A percentile compares a stretch with the other conserved stretches of the same genome.
Evolutionary conservation across 208 protist species (phyloP).

Genomic region (Eutreptiella sp.): DNA sequence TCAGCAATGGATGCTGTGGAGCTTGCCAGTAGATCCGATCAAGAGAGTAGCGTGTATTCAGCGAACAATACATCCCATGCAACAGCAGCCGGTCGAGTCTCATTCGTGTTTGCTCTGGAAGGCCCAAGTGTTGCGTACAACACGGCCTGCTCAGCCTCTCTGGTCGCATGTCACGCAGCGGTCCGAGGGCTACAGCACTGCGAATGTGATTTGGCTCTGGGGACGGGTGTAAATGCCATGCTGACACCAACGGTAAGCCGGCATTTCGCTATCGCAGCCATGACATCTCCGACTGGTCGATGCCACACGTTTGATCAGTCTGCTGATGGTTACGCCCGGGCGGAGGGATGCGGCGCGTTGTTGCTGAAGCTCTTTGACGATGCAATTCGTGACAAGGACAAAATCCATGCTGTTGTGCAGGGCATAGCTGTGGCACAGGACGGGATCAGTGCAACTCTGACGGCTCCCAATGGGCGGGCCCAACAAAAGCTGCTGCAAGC

Average conservation of each 20-base stretch:
- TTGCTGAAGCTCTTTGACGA: constrained; percentile 41
- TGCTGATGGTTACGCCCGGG: constrained; percentile 62
- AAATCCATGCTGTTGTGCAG: constrained; percentile 30
- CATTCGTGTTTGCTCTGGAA: constrained; percentile 46
- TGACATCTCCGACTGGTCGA: constrained; percentile 41
- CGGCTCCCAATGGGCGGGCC: constrained; percentile 34
- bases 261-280: constrained; percentile 33
- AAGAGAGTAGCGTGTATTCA: constrained; percentile 4
- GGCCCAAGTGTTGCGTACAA: constrained; percentile 59
- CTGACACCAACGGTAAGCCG: constrained; percentile 26
- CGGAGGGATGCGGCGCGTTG: constrained; percentile 52
- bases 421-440: constrained; percentile 50
- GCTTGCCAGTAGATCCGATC: too few relatives aligned
- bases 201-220: constrained; percentile 9
- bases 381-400: constrained; percentile 4
- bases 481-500: constrained; percentile 33
- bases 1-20: neutral
- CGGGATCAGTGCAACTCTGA: constrained; percentile 32
- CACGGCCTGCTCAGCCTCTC: constrained; percentile 62
- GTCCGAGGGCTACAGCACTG: constrained; percentile 24
- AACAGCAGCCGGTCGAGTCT: constrained; percentile 50
- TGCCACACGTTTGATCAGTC: constrained; percentile 59
- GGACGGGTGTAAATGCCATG: constrained; percentile 39
- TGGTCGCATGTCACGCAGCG: constrained; percentile 55
- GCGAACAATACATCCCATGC: neutral